Evolutionary conservation across 805 yeast species (phyloP), one percentile per base, ranked within the genome.

Genomic region (Naumovozyma castellii): DNA sequence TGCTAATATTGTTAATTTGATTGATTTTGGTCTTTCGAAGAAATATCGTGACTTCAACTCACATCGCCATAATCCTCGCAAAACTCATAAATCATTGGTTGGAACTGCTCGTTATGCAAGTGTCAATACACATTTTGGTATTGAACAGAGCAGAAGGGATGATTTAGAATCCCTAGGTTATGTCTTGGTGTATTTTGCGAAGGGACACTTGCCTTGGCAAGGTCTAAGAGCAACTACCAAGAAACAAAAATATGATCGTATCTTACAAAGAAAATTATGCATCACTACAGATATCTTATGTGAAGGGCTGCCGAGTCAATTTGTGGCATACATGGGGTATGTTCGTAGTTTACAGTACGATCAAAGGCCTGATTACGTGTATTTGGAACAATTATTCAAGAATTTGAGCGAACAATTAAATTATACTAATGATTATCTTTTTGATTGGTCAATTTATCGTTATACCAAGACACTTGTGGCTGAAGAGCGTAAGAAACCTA

Each of bases 141-240:
- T 90, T 51, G 98, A 90, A 62, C 98, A 90, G 66, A 79, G 87
- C 53, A 79, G 98, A 68, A 78, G 98, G 62, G 98, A 90, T 65
- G 98, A 90, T 62, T 73, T 90, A 53, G 98, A 92, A 67, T 80
- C 92, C 45, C 73, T 90, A 56, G 97, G 96, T 37, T 90, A 90
- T 59, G 97, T 90, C 39, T 72, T 92, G 53, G 84, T 90, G 52
- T 90, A 90, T 66, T 92, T 90, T 61, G 83, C 95, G 64, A 78
- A 95, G 43, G 97, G 98, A 34, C 83, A 94, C 14, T 75, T 90
- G 54, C 98, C 98, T 40, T 90, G 98, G 98, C 98, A 90, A 66
- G 98, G 98, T 3, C 74, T 90, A 56, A 87, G 87, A 65, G 98
- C 97, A 31, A 92, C 90, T 18, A 86, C 96, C 13, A 90, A 90